Conservation (phyloP, 208 protist genomes). For the Leishmania arabica region DNA sequence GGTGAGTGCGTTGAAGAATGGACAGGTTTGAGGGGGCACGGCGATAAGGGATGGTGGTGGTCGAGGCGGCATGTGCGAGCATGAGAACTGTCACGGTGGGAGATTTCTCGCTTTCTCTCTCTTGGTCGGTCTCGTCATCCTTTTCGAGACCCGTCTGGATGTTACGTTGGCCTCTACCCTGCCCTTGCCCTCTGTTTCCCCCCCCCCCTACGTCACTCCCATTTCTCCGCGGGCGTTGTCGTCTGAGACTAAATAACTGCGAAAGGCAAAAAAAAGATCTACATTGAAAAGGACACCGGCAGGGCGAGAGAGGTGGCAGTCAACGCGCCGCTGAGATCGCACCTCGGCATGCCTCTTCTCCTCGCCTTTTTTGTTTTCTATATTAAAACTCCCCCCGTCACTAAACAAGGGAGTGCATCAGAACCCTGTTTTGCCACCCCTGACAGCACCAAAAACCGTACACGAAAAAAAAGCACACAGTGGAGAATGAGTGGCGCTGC, state of each 20-base stretch:
- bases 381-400: background rate
- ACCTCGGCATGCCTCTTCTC: background rate
- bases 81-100: background rate
- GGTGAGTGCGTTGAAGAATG: background rate
- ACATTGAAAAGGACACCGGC: background rate
- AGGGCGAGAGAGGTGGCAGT: background rate
- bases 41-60: background rate
- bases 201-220: background rate
- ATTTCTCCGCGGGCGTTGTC: background rate
- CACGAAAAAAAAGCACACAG: background rate
- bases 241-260: slow-evolving; percentile 1
- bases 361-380: background rate
- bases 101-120: background rate
- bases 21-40: background rate
- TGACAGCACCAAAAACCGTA: background rate
- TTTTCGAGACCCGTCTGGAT: background rate
- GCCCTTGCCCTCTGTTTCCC: background rate
- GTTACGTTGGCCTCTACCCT: background rate
- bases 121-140: background rate
- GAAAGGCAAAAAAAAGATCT: background rate
- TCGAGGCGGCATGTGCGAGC: background rate
- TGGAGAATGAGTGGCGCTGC: background rate
- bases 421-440: background rate
- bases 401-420: background rate
- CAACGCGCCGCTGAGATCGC: background rate